Evolutionary conservation across 2,329 filamentous ascomycete species (phyloP).

Genomic region (Ophiosphaerella narmari): DNA sequence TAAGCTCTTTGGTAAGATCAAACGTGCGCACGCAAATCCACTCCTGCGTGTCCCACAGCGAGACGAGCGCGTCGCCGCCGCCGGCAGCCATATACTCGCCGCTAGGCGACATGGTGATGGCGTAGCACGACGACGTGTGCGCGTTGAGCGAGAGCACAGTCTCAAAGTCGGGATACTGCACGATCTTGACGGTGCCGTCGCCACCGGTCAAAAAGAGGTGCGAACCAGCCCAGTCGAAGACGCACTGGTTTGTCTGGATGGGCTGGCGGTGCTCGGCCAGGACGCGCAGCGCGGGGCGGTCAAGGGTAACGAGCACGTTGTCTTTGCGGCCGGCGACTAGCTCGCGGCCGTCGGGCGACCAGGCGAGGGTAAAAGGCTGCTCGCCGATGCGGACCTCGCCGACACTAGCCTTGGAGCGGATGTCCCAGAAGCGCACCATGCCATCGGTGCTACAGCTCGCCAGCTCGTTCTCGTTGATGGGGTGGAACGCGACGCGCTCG

Average conservation of each 20-base stretch:
- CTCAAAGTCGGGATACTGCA: conserved; percentile 54
- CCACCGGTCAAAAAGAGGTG: conserved; percentile 73
- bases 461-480: conserved; percentile 74
- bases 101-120: conserved; percentile 70
- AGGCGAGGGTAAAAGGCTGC: conserved; percentile 72
- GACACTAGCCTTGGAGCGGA: conserved; percentile 70
- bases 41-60: conserved; percentile 76
- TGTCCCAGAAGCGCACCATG: conserved; percentile 79
- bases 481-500: conserved; percentile 79
- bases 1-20: conserved; percentile 69
- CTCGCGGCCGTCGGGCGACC: conserved; percentile 72
- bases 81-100: conserved; percentile 75
- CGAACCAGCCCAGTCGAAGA: conserved; percentile 74
- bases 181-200: conserved; percentile 71
- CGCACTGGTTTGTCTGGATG: conserved; percentile 71
- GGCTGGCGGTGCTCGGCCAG: conserved; percentile 64
- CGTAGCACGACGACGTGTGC: conserved; percentile 74
- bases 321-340: conserved; percentile 75
- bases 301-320: conserved; percentile 66
- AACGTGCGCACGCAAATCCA: conserved; percentile 78
- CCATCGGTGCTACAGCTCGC: conserved; percentile 77
- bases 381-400: conserved; percentile 67
- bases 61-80: conserved; percentile 74
- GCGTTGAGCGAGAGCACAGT: conserved; percentile 66
- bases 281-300: conserved; percentile 61